Conservation (phyloP, 352 stramenopile genomes). For the Globisporangium perplexum region DNA sequence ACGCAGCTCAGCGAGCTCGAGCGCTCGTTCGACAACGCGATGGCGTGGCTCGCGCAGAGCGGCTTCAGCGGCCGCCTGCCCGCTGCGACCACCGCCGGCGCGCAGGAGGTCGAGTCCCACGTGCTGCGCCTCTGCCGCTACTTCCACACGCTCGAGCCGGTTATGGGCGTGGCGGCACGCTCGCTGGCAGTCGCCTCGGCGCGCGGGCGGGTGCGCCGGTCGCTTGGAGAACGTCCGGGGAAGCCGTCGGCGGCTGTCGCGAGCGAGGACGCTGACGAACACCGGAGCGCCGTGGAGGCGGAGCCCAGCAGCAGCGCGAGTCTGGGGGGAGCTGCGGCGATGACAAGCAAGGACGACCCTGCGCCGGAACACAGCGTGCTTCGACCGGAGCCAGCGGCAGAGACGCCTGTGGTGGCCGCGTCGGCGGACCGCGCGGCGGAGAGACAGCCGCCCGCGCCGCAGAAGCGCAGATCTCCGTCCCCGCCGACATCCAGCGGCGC, state of each 20-base stretch:
- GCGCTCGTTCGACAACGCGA: slow-evolving; percentile 47
- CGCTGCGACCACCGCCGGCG: slow-evolving; percentile 7
- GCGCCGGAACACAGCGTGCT: neutral
- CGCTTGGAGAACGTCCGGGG: neutral
- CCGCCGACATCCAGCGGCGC: neutral
- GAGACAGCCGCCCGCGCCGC: neutral
- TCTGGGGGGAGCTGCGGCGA: neutral
- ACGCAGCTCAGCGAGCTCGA: slow-evolving; percentile 78
- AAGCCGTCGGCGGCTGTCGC: neutral
- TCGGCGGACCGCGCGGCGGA: slow-evolving; percentile 1
- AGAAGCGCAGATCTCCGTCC: slow-evolving; percentile 3
- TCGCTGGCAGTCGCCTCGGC: slow-evolving; percentile 1
- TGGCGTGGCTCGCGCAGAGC: slow-evolving; percentile 46
- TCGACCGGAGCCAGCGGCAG: neutral
- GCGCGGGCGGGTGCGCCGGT: neutral
- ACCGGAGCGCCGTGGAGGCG: neutral
- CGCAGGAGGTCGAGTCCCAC: slow-evolving; percentile 29
- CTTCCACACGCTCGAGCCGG: slow-evolving; percentile 57
- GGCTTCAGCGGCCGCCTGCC: slow-evolving; percentile 26
- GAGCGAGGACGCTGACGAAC: neutral
- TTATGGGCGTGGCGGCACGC: slow-evolving; percentile 29
- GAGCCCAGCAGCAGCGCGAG: neutral
- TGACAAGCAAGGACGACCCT: neutral
- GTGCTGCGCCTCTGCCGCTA: slow-evolving; percentile 65
- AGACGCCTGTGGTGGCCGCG: neutral